phyloP scores from a whole-genome alignment of 139 green algal species.

The Coelastrella sp. region DNA sequence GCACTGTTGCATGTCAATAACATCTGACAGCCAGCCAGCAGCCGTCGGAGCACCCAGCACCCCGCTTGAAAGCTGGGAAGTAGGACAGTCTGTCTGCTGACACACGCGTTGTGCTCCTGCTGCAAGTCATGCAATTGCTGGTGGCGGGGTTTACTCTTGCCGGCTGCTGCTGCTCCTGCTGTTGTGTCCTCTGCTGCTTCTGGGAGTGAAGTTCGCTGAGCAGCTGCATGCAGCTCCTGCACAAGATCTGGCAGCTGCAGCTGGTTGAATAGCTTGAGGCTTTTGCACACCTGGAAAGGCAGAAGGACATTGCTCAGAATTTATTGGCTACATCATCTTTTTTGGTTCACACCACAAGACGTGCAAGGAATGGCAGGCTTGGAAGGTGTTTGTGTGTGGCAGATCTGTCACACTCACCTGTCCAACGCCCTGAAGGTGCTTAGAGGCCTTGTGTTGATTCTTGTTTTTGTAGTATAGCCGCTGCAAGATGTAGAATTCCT shows the following conservation, averaged over 20 bases:
- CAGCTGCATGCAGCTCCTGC: conserved; percentile 7
- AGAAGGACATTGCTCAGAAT: background rate
- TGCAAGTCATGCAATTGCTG: background rate
- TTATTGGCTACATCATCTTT: background rate
- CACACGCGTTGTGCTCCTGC: background rate
- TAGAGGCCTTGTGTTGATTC: conserved; percentile 69
- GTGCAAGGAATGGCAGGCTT: too few relatives aligned
- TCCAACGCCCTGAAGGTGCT: conserved; percentile 55
- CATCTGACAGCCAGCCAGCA: conserved; percentile 50
- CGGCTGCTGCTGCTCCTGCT: conserved; percentile 10
- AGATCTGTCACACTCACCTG: conserved; percentile 51
- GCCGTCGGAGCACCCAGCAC: conserved; percentile 46
- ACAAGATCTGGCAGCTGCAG: conserved; percentile 41
- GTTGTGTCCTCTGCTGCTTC: background rate
- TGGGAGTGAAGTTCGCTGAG: conserved; percentile 40
- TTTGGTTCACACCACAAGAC: too few relatives aligned
- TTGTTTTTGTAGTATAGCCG: conserved; percentile 78
- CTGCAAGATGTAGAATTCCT: conserved; percentile 67
- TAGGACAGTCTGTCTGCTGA: background rate
- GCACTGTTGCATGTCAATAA: conserved; percentile 42
- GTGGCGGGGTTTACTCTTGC: background rate
- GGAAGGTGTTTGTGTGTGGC: background rate
- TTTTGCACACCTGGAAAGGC: conserved; percentile 12
- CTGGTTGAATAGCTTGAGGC: conserved; percentile 5
- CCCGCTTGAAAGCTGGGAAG: conserved; percentile 20